Percentiles rank a stretch among this genome's conserved stretches.
Conservation (phyloP, 2,329 filamentous ascomycete genomes). For the Mycosphaerella sp. region DNA sequence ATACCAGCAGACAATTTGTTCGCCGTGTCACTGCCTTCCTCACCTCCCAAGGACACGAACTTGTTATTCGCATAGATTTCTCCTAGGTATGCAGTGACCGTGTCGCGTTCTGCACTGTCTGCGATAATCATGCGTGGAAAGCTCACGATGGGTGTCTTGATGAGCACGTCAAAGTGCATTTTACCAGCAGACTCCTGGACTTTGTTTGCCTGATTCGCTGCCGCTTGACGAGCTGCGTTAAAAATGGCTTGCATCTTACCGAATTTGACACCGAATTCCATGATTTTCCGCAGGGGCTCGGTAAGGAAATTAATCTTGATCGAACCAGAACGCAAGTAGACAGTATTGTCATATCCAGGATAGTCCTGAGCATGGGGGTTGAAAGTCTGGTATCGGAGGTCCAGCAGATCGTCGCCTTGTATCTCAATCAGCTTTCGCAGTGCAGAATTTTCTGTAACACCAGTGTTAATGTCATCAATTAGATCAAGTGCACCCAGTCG, state of each 20-base stretch:
- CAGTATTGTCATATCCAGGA: constrained; percentile 88
- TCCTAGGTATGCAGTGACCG: constrained; percentile 86
- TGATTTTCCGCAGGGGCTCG: constrained; percentile 95
- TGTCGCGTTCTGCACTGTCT: constrained; percentile 66
- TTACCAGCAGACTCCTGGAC: constrained; percentile 84
- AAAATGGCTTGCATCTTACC: constrained; percentile 99
- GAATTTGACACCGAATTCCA: constrained; percentile 97
- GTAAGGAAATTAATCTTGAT: constrained; percentile 96
- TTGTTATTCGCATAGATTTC: constrained; percentile 97
- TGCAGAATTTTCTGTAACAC: constrained; percentile 72
- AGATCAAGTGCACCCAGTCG: constrained; percentile 82
- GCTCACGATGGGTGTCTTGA: constrained; percentile 93
- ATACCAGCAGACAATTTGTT: constrained; percentile 91
- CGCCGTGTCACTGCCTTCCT: constrained; percentile 63
- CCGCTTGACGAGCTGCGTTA: constrained; percentile 91
- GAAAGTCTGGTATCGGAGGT: constrained; percentile 97
- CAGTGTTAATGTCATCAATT: constrained; percentile 88
- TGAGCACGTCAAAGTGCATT: constrained; percentile 86
- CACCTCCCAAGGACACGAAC: constrained; percentile 78
- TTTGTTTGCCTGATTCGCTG: constrained; percentile 86
- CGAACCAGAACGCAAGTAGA: constrained; percentile 85
- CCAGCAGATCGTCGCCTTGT: constrained; percentile 88
- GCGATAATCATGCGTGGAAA: constrained; percentile 75
- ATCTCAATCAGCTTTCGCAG: constrained; percentile 87
- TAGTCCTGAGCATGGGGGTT: constrained; percentile 70